phyloP scores from a whole-genome alignment of 257 asterid genomes.

The Salvia hispanica region DNA sequence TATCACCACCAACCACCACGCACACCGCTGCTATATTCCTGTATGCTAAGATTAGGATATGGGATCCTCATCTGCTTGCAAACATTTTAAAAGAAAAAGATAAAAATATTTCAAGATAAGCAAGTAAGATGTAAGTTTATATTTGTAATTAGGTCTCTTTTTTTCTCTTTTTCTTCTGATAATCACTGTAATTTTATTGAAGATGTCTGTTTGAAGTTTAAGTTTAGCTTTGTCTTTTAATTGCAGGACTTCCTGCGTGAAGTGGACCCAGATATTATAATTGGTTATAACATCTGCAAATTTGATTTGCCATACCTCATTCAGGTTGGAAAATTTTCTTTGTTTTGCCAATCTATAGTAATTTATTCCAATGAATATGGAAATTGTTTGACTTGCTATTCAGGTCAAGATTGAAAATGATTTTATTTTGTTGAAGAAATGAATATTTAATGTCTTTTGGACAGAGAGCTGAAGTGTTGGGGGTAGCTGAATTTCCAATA shows the following conservation, averaged over 20 bases:
- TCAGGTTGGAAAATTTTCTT: constrained; percentile 53
- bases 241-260: constrained; percentile 86
- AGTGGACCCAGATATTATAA: constrained; percentile 94
- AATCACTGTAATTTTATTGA: constrained; percentile 3
- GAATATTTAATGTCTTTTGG: constrained; percentile 16
- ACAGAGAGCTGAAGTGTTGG: constrained; percentile 90
- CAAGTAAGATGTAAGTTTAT: constrained; percentile 15
- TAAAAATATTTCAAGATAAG: not conserved
- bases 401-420: constrained; percentile 3
- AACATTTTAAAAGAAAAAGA: constrained; percentile 15
- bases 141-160: not conserved
- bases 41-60: constrained; percentile 10
- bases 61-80: constrained; percentile 12
- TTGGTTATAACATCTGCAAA: constrained; percentile 98
- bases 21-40: constrained; percentile 13
- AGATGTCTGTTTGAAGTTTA: not conserved
- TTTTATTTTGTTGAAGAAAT: constrained; percentile 20
- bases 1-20: not conserved
- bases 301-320: constrained; percentile 97
- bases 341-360: constrained; percentile 6
- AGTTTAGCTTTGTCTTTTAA: constrained; percentile 28
- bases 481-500: constrained; percentile 84
- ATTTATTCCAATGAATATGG: not conserved
- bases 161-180: not conserved
- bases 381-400: constrained; percentile 25